A percentile compares a stretch with the other conserved stretches of the same genome.
Conservation (phyloP, 176 grass and related monocot genomes). For the Oryza brachyantha region DNA sequence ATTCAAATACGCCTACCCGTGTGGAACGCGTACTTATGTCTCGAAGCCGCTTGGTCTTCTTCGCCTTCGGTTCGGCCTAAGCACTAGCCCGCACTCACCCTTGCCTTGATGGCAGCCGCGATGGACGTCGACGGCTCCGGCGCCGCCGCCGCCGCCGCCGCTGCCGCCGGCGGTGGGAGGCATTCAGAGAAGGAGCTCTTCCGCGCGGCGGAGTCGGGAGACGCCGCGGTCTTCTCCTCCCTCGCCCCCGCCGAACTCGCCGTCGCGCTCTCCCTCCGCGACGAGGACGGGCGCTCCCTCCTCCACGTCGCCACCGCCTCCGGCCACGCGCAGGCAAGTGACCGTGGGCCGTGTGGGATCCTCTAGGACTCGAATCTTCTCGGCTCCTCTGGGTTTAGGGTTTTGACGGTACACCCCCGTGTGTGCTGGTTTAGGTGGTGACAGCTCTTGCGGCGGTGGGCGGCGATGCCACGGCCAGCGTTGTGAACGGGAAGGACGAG, state of each 20-base stretch:
- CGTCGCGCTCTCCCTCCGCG: conserved; percentile 44
- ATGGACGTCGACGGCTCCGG: conserved; percentile 52
- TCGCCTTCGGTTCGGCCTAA: too few relatives aligned
- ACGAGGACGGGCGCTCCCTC: conserved; percentile 86
- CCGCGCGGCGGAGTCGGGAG: conserved; percentile 64
- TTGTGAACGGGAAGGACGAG: conserved; percentile 75
- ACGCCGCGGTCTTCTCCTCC: conserved; percentile 42
- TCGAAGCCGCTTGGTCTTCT: neutral
- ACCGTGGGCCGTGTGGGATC: neutral
- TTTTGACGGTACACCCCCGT: neutral
- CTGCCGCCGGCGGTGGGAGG: neutral
- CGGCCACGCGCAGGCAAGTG: conserved; percentile 43
- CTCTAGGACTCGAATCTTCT: neutral
- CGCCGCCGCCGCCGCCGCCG: neutral
- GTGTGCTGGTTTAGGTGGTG: conserved; percentile 52
- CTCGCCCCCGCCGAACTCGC: conserved; percentile 48
- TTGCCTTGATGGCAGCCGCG: conserved; percentile 30
- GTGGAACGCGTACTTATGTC: too few relatives aligned
- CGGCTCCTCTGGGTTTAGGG: neutral
- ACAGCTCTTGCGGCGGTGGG: conserved; percentile 38
- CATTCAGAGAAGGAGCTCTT: conserved; percentile 72
- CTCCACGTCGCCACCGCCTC: conserved; percentile 80
- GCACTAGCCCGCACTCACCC: neutral
- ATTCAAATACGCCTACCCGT: neutral
- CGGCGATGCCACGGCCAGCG: conserved; percentile 45